Base-by-base conservation (phyloP, 139 green algal species). In the Chlorella vulgaris region DNA sequence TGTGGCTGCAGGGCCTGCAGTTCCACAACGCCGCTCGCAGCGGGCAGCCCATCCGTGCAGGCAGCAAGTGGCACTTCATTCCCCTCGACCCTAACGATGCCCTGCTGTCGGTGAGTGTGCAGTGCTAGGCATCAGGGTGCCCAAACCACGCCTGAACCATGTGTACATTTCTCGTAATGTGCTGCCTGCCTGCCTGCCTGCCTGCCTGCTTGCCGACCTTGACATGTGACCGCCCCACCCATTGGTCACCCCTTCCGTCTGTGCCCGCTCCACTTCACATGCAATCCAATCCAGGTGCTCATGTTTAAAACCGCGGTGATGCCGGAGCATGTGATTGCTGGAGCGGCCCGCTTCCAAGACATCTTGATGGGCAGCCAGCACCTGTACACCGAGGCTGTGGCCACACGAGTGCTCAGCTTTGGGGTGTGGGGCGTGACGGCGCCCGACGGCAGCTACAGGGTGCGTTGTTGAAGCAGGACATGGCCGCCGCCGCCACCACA, bases 271-370 rank as follows among this genome's bases (percentile, higher is more conserved):
- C 19, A 35, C 7, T 2, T 24, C 19, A 8, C 6, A 24, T 69
- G 24, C 53, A 24, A 65, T 15, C 55, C 55, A n/a, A n/a, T 65
- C 51, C 73, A 79, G 73, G 50, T 69, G 18, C 61, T 79, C 24
- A 79, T 79, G 73, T 68, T 68, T 15, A 35, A 42, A 0, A 55
- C 73, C 1, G 51, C 73, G 1, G 73, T 69, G 31, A 79, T 79
- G 73, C 73, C 73, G 0, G 53, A 66, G 35, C 43, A 79, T n/a
- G 73, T 79, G 33, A 67, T 79, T 28, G 35, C 73, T 8, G 71
- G 73, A 19, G 43, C 29, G 69, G 73, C 73, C 3, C 50, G 73
- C 33, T 79, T 79, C 58, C 33, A 79, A 35, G 73, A 79, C 73
- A 69, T 79, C 58, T 7, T 79, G 73, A 31, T 55, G 7, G 53